These are phyloP conservation scores for sunflower (Helianthus annuus) DNA, from an alignment of 129 eudicot genomes.

Conservation along the genomic window DNA sequence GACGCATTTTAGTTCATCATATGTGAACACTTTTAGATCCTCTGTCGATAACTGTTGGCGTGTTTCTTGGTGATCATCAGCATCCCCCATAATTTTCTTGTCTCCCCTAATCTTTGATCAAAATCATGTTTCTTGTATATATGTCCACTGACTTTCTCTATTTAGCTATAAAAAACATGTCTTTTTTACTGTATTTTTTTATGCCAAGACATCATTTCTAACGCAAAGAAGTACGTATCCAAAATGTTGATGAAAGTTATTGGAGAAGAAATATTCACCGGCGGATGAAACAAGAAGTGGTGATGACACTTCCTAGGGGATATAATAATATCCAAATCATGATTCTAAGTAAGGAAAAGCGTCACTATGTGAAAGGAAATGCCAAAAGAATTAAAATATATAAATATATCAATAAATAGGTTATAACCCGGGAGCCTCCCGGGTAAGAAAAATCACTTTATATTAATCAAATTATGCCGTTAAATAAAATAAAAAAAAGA, in stretches of 20 bases:
- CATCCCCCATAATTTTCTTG: background rate
- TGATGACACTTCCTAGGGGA: background rate
- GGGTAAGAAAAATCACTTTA: too few relatives aligned
- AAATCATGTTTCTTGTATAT: background rate
- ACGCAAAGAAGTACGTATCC: background rate
- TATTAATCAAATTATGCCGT: too few relatives aligned
- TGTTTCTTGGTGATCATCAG: background rate
- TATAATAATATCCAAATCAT: background rate
- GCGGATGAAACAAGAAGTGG: background rate
- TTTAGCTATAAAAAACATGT: background rate
- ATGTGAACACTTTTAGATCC: slow-evolving; percentile 24
- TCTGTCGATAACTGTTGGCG: background rate
- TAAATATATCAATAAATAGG: too few relatives aligned
- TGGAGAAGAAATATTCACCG: background rate
- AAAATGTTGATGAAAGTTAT: background rate
- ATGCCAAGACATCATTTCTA: background rate
- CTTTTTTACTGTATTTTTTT: background rate
- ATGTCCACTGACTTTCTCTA: too few relatives aligned
- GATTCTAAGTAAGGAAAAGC: background rate
- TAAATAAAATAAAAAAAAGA: too few relatives aligned
- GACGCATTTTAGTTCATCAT: slow-evolving; percentile 11
- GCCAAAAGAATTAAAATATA: too few relatives aligned
- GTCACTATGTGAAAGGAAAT: too few relatives aligned
- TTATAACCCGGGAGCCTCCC: too few relatives aligned
- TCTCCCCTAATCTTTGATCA: slow-evolving; percentile 1